Evolutionary conservation across 78 protist genomes (phyloP).

Genomic region (Dictyostelium firmibasis): DNA sequence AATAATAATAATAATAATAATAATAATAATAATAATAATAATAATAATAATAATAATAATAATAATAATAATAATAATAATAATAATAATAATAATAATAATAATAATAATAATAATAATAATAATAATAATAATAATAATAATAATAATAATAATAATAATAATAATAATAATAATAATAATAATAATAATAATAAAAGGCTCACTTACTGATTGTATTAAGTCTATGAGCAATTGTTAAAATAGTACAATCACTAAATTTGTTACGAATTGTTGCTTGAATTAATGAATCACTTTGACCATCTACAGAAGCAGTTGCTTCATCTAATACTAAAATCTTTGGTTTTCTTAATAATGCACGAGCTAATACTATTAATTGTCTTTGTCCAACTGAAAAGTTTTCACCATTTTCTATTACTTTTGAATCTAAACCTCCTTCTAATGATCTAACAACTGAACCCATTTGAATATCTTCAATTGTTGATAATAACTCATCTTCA

Average conservation of each 20-base stretch:
- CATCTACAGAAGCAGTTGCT: constrained; percentile 94
- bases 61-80: neutral
- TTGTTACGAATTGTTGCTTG: constrained; percentile 84
- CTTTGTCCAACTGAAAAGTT: constrained; percentile 95
- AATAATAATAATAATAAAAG: neutral
- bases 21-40: neutral
- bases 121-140: neutral
- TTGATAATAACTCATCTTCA: constrained; percentile 84
- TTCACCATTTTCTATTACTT: constrained; percentile 84
- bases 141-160: no score
- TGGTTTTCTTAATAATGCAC: constrained; percentile 88
- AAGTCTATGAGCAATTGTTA: constrained; percentile 94
- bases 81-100: neutral
- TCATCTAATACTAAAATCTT: constrained; percentile 89
- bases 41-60: no score
- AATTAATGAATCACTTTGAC: constrained; percentile 87
- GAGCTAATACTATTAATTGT: constrained; percentile 95
- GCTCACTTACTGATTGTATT: constrained; percentile 86
- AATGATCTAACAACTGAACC: neutral
- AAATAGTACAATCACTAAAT: constrained; percentile 73
- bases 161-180: neutral
- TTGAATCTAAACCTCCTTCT: constrained; percentile 37
- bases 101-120: no score
- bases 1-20: no score
- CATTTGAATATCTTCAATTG: constrained; percentile 82